Conservation (phyloP, 441 rosid species). For the Metrosideros polymorpha region DNA sequence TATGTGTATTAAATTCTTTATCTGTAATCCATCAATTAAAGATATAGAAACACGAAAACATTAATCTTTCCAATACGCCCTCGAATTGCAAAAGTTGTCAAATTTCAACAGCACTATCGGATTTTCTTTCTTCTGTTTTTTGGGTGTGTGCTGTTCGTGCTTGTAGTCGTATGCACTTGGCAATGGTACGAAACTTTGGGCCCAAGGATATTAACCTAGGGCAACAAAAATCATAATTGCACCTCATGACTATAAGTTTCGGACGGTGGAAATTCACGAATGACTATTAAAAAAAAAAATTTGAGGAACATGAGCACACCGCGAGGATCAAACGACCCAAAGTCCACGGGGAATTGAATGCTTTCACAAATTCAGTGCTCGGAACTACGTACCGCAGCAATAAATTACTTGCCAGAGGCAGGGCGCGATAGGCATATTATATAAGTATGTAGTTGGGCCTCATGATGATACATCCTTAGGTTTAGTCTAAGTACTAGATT, state of each 20-base stretch:
- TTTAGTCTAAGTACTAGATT: background rate
- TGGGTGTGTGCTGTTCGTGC: background rate
- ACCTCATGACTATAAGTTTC: background rate
- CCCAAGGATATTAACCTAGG: background rate
- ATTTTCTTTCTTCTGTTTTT: background rate
- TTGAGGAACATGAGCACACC: background rate
- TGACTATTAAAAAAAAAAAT: background rate
- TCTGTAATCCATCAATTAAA: background rate
- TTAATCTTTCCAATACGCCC: background rate
- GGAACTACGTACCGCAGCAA: background rate
- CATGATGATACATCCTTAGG: background rate
- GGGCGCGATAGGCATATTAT: background rate
- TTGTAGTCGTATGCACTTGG: background rate
- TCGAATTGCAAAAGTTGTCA: background rate
- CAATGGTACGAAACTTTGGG: background rate
- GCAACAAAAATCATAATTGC: background rate
- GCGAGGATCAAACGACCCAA: background rate
- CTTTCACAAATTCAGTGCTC: background rate
- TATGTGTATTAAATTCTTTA: background rate
- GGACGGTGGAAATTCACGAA: background rate
- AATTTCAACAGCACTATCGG: background rate
- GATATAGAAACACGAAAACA: background rate
- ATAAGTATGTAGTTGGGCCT: too few relatives aligned
- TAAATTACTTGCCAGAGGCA: background rate
- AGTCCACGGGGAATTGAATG: background rate